Percentiles rank a stretch among this genome's conserved stretches.
Evolutionary conservation across 768 basidiomycete species (phyloP).

Genomic region (Suillus occidentalis): DNA sequence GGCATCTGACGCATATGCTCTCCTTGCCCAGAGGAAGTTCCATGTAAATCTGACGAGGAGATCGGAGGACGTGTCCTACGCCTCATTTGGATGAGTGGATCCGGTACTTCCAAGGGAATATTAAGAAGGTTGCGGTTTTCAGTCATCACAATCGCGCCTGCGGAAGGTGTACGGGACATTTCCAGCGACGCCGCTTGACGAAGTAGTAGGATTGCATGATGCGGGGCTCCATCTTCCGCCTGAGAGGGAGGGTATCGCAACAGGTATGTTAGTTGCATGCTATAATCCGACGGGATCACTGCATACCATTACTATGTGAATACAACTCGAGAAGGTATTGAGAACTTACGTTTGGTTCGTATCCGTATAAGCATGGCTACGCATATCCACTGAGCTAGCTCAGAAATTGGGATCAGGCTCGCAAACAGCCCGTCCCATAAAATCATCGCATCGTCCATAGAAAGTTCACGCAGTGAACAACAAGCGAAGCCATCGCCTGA

Average conservation of each 20-base stretch:
- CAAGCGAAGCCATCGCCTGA: conserved; percentile 89
- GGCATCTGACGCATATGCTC: conserved; percentile 42
- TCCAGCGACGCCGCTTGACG: conserved; percentile 82
- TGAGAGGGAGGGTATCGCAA: conserved; percentile 74
- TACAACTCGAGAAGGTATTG: neutral
- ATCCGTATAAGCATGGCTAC: conserved; percentile 95
- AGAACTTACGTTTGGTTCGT: conserved; percentile 78
- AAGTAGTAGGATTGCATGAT: conserved; percentile 70
- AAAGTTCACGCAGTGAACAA: conserved; percentile 93
- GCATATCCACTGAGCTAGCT: conserved; percentile 82
- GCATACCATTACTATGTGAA: conserved; percentile 17
- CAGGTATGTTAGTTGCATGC: conserved; percentile 76
- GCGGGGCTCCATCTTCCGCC: conserved; percentile 39
- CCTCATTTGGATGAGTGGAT: conserved; percentile 38
- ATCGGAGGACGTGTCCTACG: conserved; percentile 34
- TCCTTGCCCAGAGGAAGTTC: conserved; percentile 17
- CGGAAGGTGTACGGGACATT: conserved; percentile 68
- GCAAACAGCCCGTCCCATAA: conserved; percentile 98
- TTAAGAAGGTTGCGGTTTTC: conserved; percentile 82
- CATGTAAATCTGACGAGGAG: conserved; percentile 21
- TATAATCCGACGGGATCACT: conserved; percentile 91
- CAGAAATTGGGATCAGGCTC: conserved; percentile 67
- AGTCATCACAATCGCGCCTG: conserved; percentile 73
- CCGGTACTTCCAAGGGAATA: conserved; percentile 67
- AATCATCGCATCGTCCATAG: conserved; percentile 73